Conservation (phyloP, 176 grass and related monocot genomes). For the Aegilops sharonensis region DNA sequence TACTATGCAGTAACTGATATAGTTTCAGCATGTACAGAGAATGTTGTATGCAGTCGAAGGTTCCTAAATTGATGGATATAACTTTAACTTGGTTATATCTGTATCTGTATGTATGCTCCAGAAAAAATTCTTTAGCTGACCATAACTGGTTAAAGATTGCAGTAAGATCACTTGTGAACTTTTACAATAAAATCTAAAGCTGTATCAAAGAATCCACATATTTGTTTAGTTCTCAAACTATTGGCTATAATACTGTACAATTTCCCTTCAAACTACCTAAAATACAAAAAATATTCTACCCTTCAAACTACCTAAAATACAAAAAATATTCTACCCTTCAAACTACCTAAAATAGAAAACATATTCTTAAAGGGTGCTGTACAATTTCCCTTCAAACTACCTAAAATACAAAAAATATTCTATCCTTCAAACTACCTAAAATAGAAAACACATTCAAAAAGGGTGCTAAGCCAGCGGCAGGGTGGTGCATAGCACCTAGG, state of each 20-base stretch:
- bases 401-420: not conserved
- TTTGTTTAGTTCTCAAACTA: slow-evolving; percentile 15
- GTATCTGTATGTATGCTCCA: too few species aligned
- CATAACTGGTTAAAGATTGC: too few species aligned
- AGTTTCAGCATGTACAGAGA: not conserved
- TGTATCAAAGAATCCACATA: not conserved
- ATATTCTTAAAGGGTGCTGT: not conserved
- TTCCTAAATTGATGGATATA: not conserved
- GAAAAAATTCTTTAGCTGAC: too few species aligned
- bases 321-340: not conserved
- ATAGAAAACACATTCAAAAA: not conserved
- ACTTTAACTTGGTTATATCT: not conserved
- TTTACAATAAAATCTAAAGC: not conserved
- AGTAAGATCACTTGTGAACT: too few species aligned
- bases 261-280: slow-evolving; percentile 1
- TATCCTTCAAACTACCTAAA: not conserved
- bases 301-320: not conserved
- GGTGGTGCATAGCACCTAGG: not conserved
- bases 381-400: not conserved
- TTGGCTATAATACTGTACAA: not conserved
- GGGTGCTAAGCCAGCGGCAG: not conserved
- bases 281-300: not conserved
- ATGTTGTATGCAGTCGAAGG: not conserved
- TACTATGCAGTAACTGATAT: not conserved
- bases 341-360: not conserved